A percentile compares a stretch with the other conserved stretches of the same genome.
Evolutionary conservation across 768 basidiomycete species (phyloP).

Genomic region (Mycena belliarum): DNA sequence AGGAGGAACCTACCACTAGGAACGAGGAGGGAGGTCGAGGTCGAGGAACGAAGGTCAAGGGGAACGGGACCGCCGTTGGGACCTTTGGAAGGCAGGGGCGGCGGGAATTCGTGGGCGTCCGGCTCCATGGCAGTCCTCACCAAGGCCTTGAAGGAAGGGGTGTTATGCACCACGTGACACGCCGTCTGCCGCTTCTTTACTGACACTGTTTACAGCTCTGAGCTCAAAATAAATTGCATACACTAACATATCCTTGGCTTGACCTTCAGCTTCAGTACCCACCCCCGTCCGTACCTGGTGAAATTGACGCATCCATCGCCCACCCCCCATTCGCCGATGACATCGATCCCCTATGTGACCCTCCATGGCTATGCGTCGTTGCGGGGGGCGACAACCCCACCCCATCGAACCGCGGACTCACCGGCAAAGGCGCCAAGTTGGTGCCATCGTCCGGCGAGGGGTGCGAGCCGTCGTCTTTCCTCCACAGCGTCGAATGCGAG

Average conservation of each 20-base stretch:
- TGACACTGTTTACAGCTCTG: no score
- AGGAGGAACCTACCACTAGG: conserved; percentile 24
- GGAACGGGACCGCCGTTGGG: conserved; percentile 3
- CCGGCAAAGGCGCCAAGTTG: conserved; percentile 15
- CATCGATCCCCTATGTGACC: conserved; percentile 5
- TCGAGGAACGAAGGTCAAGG: conserved; percentile 11
- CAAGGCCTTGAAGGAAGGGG: no score
- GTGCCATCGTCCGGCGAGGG: conserved; percentile 28
- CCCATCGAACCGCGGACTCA: conserved; percentile 15
- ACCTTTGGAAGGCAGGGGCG: conserved; percentile 13
- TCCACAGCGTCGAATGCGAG: conserved; percentile 66
- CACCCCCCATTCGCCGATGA: conserved; percentile 9
- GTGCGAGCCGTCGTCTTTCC: conserved; percentile 45
- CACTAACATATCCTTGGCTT: no score
- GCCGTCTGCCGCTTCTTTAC: no score
- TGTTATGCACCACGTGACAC: no score
- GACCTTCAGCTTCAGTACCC: neutral
- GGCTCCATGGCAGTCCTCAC: no score
- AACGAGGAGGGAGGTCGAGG: conserved; percentile 10
- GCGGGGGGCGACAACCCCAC: conserved; percentile 13
- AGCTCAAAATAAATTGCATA: no score
- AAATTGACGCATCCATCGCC: conserved; percentile 17
- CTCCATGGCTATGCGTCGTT: neutral
- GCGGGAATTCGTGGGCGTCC: neutral
- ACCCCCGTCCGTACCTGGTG: neutral